Conservation (phyloP, 345 rosid species). For the Ceriops decandra region DNA sequence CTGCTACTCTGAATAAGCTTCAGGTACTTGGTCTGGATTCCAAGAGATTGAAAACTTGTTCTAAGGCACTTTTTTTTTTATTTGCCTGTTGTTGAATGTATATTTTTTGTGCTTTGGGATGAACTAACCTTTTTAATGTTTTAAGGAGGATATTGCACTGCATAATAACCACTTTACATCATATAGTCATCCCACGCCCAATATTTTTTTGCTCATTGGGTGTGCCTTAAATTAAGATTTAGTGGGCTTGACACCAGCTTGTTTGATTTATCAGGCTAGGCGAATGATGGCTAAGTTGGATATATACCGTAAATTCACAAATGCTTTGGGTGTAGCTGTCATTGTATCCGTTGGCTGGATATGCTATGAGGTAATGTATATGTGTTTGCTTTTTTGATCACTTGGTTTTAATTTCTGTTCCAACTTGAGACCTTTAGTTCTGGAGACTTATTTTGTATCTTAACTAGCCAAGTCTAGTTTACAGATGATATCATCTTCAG, state of each 20-base stretch:
- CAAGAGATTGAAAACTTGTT: conserved; percentile 5
- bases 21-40: conserved; percentile 48
- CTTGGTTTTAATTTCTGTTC: background rate
- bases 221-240: too few relatives aligned
- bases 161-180: too few relatives aligned
- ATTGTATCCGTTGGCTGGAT: conserved; percentile 92
- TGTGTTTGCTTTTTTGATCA: background rate
- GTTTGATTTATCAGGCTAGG: conserved; percentile 51
- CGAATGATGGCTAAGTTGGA: conserved; percentile 80
- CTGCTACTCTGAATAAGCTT: conserved; percentile 84
- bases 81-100: background rate
- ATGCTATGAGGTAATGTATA: conserved; percentile 81
- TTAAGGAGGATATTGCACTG: too few relatives aligned
- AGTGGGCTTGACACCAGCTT: conserved; percentile 7
- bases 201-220: too few relatives aligned
- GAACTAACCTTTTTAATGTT: too few relatives aligned
- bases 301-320: conserved; percentile 92
- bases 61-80: background rate
- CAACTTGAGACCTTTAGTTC: too few relatives aligned
- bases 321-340: conserved; percentile 88
- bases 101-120: background rate
- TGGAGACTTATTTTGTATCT: too few relatives aligned
- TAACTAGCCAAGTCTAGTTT: too few relatives aligned
- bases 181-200: too few relatives aligned
- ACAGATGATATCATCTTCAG: too few relatives aligned